Base-by-base conservation (phyloP, 75 land plant genomes). In the Selaginella tamariscina region DNA sequence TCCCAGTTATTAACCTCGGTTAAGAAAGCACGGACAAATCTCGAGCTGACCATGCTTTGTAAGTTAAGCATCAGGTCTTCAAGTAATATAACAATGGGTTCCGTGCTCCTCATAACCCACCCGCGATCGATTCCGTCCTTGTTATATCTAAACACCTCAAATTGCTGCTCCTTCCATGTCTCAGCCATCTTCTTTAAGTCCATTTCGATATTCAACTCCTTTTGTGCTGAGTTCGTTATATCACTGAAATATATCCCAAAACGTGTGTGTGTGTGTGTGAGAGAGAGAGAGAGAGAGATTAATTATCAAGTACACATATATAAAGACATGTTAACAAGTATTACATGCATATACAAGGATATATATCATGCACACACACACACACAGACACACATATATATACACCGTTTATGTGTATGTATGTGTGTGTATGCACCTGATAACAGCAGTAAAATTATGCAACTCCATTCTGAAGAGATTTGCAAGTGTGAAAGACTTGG, bases 61-160 rank as follows among this genome's bases (percentile, higher is more conserved):
- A 75, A 32, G 30, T 75, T 75, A 33, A 75, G 54, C 18, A 60
- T 24, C 78, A 75, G 70, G 24, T 75, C 78, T 57, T 75, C 78
- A 20, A 75, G 67, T 33, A 75, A 32, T 13, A 71, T 32, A 18
- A 71, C 71, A 2, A 71, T 55, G 32, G 33, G 56, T 24, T 75
- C 78, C 13, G 78, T 70, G 32, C 73, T 24, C 0, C 54, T 54
- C 1, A 75, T 31, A 22, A 70, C 78, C 63, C 68, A 71, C 13
- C 78, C 78, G 49, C 72, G 63, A 55, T 75, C 78, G 24, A 49
- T 39, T 1, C 78, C 78, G 65, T 75, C 78, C 33, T 75, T 75
- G 15, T 0, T n/a, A 24, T 75, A 75, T 32, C 32, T 70, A 0
- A 56, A 72, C 0, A 75, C 68, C 21, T 75, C 78, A 66, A 75